Evolutionary conservation across 73 alveolate genomes (phyloP).

Genomic region (Paramecium sexaurelia): DNA sequence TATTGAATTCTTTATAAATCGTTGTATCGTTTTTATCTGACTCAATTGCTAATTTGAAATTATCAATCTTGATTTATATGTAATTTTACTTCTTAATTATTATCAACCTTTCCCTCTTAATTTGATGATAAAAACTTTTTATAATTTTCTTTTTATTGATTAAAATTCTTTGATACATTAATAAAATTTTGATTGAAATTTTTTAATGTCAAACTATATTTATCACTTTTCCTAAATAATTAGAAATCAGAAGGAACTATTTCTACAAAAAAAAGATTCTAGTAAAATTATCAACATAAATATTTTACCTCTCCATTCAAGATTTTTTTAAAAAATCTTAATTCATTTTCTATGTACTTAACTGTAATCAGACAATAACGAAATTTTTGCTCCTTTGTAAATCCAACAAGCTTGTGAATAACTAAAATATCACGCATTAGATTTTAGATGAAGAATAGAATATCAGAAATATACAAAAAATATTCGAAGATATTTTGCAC

Average conservation of each 20-base stretch:
- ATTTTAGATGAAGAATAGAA: not conserved
- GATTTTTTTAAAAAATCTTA: not conserved
- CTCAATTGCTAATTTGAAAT: too few relatives aligned
- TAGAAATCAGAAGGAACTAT: not conserved
- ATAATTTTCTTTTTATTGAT: not conserved
- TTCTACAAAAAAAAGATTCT: not conserved
- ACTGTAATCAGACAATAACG: not conserved
- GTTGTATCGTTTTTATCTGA: not conserved
- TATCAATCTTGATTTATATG: too few relatives aligned
- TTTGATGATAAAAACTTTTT: not conserved
- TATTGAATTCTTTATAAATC: not conserved
- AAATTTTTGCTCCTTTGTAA: not conserved
- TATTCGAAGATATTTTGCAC: not conserved
- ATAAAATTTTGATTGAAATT: not conserved
- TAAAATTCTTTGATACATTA: not conserved
- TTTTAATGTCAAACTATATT: not conserved
- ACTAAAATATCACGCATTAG: not conserved
- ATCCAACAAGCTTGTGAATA: not conserved
- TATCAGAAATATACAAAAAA: not conserved
- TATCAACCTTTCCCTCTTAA: too few relatives aligned
- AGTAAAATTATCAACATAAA: not conserved
- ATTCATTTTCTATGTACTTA: not conserved
- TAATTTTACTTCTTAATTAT: too few relatives aligned
- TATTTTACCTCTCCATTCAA: not conserved
- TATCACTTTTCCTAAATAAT: not conserved